Base-by-base conservation (phyloP, 805 yeast species). In the Starmerella geochares region DNA sequence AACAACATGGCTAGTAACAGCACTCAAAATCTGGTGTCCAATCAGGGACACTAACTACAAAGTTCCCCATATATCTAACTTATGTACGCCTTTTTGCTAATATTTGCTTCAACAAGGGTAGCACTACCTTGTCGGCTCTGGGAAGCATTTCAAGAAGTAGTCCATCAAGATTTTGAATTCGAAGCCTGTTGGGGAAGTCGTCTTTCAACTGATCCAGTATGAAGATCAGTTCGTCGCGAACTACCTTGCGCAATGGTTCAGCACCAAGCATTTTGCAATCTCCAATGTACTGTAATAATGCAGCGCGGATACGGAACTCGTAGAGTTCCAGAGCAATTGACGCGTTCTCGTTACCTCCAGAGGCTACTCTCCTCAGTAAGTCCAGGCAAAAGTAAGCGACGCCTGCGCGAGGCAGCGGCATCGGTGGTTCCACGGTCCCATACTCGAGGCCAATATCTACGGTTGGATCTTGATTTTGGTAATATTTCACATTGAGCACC, bases 201-300 rank as follows among this genome's bases (percentile, higher is more conserved):
- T 40, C 46, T 5, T n/a, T 10, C 20, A 57, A 53, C 44, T 54
- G 56, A 8, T 29, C 27, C 14, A 67, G 54, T n/a, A 66, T 53
- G 28, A 55, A 56, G 2, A 55, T 31, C 14, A 87, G 59, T 62
- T 88, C 97, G 5, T 67, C 64, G 48, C 76, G 76, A 56, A 85
- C 86, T 7, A 83, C 63, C 35, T 74, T 71, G 0, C 90, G 76
- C 14, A 83, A 67, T 0, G 96, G 96, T 47, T 75, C 75, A 27
- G 64, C 68, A 31, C 79, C 76, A 5, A 81, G 61, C 11, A 87
- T 65, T 28, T 71, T 74, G 46, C 73, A 75, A 55, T 83, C 87
- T 14, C 81, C 77, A 6, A 83, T 67, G 53, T 77, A 80, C 51
- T 82, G 76, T 49, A 82, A 71, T 39, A 88, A 65, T 0, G 78